Base-by-base conservation (phyloP, 1,284 basidiomycete genomes). In the Ustilago xerochloae region DNA sequence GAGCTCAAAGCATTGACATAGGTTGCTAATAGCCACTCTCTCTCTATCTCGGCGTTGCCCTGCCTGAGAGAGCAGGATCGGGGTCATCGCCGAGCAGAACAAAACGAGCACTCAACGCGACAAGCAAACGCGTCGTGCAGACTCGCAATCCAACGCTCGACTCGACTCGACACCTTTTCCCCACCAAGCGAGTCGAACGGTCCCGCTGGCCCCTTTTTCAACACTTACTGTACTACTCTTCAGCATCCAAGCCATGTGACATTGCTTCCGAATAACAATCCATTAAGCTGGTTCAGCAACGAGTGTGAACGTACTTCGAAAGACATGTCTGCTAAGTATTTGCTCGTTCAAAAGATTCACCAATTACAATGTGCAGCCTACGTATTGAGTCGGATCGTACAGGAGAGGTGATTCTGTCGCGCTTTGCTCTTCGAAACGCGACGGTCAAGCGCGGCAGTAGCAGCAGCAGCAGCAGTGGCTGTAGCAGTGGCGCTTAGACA, bases 121-220 rank as follows among this genome's bases (percentile, higher is more conserved):
- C 26, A 29, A 26, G 24, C 55, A 57, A 15, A 33, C 55, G 55
- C 55, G 55, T 49, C 26, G 35, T 30, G 35, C 53, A 10, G 5
- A 15, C 26, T 16, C 10, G 4, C 32, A 46, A 9, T 28, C 10
- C 12, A 1, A 33, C 12, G 20, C n/a, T 32, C 13, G 29, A 49
- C 36, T 28, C 45, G n/a, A 29, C 26, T 28, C 24, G 26, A 49
- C 47, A 43, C 46, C 28, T 29, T 48, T 20, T 30, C 46, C 22
- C 41, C 35, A 33, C 41, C 35, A 33, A 12, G 18, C 47, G 47
- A 51, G 10, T 30, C 18, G 16, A 9, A 12, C 24, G 49, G n/a
- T 26, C 49, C 49, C 49, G 35, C 49, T 38, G 30, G 33, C 33
- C 33, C 33, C 49, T 51, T 26, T 51, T 28, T 22, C n/a, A n/a